Evolutionary conservation across 495 filamentous ascomycete genomes (phyloP).

Genomic region (Penicillium odoratum): DNA sequence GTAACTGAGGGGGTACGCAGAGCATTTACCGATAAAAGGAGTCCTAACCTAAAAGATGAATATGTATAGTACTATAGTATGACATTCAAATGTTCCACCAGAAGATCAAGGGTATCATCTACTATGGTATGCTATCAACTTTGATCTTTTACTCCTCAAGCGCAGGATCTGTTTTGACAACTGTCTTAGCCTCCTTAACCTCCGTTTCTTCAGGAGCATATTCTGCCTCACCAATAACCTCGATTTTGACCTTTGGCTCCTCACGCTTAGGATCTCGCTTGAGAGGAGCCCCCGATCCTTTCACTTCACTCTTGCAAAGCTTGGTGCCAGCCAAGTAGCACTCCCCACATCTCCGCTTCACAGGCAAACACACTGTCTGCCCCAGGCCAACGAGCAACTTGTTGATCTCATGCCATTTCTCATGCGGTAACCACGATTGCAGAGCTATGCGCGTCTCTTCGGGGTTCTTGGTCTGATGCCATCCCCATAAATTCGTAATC

Average conservation of each 20-base stretch:
- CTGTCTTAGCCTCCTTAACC: background rate
- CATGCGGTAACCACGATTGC: slow-evolving; percentile 80
- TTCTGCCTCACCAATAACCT: slow-evolving; percentile 12
- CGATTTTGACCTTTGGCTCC: slow-evolving; percentile 36
- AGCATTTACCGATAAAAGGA: background rate
- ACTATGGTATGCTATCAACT: slow-evolving; percentile 20
- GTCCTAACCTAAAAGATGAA: background rate
- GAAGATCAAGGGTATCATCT: background rate
- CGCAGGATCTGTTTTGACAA: slow-evolving; percentile 1
- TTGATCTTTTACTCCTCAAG: slow-evolving; percentile 9
- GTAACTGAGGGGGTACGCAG: too few species aligned
- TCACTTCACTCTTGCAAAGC: slow-evolving; percentile 70
- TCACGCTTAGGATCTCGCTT: slow-evolving; percentile 43
- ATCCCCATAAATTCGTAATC: slow-evolving; percentile 95
- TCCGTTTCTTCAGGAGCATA: slow-evolving; percentile 38
- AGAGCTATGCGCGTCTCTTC: slow-evolving; percentile 81
- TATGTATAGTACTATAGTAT: too few species aligned
- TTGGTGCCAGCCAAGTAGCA: slow-evolving; percentile 73
- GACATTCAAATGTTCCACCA: too few species aligned
- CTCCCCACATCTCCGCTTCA: slow-evolving; percentile 77
- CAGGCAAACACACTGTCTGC: slow-evolving; percentile 82
- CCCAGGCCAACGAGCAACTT: slow-evolving; percentile 88
- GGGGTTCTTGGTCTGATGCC: slow-evolving; percentile 80
- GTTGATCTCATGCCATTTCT: slow-evolving; percentile 95
- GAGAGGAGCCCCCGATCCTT: slow-evolving; percentile 20